These are phyloP conservation scores for Aspergillus hancockii DNA, from an alignment of 495 filamentous ascomycete species.

Conservation along the genomic window DNA sequence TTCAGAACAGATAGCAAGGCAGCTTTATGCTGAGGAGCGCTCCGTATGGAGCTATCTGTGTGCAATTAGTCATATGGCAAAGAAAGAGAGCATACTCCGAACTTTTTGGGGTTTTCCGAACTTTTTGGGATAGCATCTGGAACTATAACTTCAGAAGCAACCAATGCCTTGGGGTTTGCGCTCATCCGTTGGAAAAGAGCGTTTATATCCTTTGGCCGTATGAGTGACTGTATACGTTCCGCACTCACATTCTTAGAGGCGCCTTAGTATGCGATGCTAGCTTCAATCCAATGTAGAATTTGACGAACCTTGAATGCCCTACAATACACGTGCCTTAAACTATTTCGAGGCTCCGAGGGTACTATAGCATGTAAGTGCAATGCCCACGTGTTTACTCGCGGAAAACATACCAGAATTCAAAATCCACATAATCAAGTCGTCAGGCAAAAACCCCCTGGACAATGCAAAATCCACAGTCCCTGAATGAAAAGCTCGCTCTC, in stretches of 20 bases:
- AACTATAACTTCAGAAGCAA: constrained; percentile 24
- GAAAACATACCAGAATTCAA: constrained; percentile 58
- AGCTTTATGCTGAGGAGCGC: constrained; percentile 14
- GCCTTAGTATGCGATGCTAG: not conserved
- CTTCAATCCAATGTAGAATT: not conserved
- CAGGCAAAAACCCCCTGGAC: constrained; percentile 56
- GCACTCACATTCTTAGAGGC: constrained; percentile 20
- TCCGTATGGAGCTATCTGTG: constrained; percentile 13
- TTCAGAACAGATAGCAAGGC: constrained; percentile 35
- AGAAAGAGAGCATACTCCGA: not conserved
- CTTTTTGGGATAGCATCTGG: constrained; percentile 26
- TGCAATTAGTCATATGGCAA: not conserved
- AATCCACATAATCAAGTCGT: constrained; percentile 74
- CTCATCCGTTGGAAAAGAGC: constrained; percentile 35
- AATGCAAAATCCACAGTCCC: constrained; percentile 66
- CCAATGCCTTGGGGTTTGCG: constrained; percentile 33
- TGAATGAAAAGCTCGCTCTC: constrained; percentile 66
- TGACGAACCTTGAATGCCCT: constrained; percentile 48
- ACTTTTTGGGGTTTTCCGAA: constrained; percentile 16
- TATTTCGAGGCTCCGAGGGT: constrained; percentile 58
- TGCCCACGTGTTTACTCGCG: not conserved
- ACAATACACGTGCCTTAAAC: constrained; percentile 66
- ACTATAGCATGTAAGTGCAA: constrained; percentile 36
- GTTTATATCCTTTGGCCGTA: constrained; percentile 35
- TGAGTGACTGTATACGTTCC: constrained; percentile 27